A percentile compares a stretch with the other conserved stretches of the same genome.
These are phyloP conservation scores for Thelephora aurantiotincta DNA, from an alignment of 768 basidiomycete genomes.

Conservation along the genomic window DNA sequence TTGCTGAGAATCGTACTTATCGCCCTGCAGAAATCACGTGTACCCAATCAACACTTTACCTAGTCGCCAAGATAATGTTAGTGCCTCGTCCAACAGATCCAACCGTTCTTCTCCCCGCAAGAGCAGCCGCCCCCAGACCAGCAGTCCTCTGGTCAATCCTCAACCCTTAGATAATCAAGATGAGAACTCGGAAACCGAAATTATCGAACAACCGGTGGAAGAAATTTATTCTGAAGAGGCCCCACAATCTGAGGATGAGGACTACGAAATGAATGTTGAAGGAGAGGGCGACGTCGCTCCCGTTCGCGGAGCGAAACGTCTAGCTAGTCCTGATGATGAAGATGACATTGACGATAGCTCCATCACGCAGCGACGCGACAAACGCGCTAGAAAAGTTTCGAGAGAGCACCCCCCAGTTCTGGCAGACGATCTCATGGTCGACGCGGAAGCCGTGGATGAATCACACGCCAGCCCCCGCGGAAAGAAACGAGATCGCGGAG, in stretches of 20 bases:
- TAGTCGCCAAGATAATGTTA: too few relatives aligned
- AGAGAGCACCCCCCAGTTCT: slow-evolving; percentile 22
- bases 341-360: slow-evolving; percentile 24
- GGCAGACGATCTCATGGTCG: slow-evolving; percentile 3
- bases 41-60: too few relatives aligned
- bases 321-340: slow-evolving; percentile 28
- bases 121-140: too few relatives aligned
- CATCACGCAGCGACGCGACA: slow-evolving; percentile 28
- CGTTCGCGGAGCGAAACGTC: slow-evolving; percentile 37
- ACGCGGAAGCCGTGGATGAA: slow-evolving; percentile 3
- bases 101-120: too few relatives aligned
- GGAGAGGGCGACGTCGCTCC: slow-evolving; percentile 2
- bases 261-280: slow-evolving; percentile 14
- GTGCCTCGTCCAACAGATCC: too few relatives aligned
- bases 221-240: slow-evolving; percentile 20
- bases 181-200: too few relatives aligned
- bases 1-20: too few relatives aligned
- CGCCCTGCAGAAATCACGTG: too few relatives aligned
- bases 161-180: too few relatives aligned
- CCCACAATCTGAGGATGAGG: slow-evolving; percentile 22
- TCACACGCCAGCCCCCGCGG: slow-evolving; percentile 23
- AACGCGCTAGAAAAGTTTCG: slow-evolving; percentile 42
- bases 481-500: slow-evolving; percentile 65
- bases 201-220: too few relatives aligned
- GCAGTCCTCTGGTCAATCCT: too few relatives aligned